Conservation (phyloP, 768 basidiomycete species). For the Cubamyces lactineus region DNA sequence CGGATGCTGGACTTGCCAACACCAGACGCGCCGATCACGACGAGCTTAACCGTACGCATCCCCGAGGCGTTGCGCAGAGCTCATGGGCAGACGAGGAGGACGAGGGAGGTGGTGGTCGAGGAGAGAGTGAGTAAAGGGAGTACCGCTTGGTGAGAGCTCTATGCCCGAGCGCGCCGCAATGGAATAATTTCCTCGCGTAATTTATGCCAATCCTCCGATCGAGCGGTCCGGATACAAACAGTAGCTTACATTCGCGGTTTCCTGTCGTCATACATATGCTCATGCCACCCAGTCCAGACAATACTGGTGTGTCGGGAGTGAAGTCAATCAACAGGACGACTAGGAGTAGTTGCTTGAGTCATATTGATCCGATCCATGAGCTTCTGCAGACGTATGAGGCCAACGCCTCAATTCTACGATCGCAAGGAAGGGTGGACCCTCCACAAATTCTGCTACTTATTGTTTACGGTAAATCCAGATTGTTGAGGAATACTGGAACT, state of each 20-base stretch:
- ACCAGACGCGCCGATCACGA: constrained; percentile 79
- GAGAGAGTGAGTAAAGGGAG: neutral
- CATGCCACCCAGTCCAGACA: neutral
- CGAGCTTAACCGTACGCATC: constrained; percentile 80
- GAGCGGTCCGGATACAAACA: too few species aligned
- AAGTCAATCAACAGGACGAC: too few species aligned
- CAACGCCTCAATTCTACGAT: too few species aligned
- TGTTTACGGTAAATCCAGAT: too few species aligned
- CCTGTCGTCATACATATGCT: neutral
- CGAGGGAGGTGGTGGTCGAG: neutral
- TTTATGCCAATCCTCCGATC: neutral
- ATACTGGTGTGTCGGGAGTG: too few species aligned
- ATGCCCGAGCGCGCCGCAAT: neutral
- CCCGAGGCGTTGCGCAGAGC: constrained; percentile 8
- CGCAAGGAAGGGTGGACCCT: too few species aligned
- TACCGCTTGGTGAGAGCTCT: neutral
- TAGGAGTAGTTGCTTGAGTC: too few species aligned
- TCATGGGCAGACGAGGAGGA: constrained; percentile 11
- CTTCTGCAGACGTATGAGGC: too few species aligned
- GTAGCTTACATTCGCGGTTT: too few species aligned
- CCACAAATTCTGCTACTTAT: too few species aligned
- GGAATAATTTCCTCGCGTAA: constrained; percentile 6
- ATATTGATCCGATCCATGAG: too few species aligned
- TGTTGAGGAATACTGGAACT: too few species aligned
- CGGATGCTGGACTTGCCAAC: constrained; percentile 86